These are phyloP conservation scores for Thalia dealbata DNA, from an alignment of 176 grass and related monocot genomes.

Conservation along the genomic window DNA sequence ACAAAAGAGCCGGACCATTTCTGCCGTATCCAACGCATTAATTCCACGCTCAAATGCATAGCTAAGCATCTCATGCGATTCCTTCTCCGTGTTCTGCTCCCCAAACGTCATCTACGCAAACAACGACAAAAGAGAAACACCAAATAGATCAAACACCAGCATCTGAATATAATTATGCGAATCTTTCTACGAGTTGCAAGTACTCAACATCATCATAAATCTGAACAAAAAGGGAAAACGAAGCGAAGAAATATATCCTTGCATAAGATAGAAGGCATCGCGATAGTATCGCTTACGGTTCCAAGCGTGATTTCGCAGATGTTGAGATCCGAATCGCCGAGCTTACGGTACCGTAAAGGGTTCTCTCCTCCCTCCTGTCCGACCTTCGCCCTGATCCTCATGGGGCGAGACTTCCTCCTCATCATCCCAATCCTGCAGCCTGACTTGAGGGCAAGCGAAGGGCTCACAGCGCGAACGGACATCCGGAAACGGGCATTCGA, in stretches of 20 bases:
- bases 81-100: conserved; percentile 44
- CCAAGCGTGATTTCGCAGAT: conserved; percentile 54
- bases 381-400: conserved; percentile 3
- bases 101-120: conserved; percentile 37
- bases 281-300: conserved; percentile 25
- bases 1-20: conserved; percentile 22
- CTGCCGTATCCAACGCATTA: conserved; percentile 34
- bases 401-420: neutral
- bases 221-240: neutral
- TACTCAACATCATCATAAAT: neutral
- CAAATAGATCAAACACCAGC: neutral
- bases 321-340: conserved; percentile 53
- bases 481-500: neutral
- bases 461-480: neutral
- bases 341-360: conserved; percentile 36
- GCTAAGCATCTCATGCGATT: conserved; percentile 33
- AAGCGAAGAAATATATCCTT: neutral
- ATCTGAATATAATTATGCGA: neutral
- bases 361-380: neutral
- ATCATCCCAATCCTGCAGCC: neutral
- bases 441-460: neutral
- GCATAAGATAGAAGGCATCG: neutral
- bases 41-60: conserved; percentile 32
- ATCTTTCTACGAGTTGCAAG: neutral
- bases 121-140: neutral